These are phyloP conservation scores for Arthromyces matolae DNA, from an alignment of 768 basidiomycete genomes.

Conservation along the genomic window DNA sequence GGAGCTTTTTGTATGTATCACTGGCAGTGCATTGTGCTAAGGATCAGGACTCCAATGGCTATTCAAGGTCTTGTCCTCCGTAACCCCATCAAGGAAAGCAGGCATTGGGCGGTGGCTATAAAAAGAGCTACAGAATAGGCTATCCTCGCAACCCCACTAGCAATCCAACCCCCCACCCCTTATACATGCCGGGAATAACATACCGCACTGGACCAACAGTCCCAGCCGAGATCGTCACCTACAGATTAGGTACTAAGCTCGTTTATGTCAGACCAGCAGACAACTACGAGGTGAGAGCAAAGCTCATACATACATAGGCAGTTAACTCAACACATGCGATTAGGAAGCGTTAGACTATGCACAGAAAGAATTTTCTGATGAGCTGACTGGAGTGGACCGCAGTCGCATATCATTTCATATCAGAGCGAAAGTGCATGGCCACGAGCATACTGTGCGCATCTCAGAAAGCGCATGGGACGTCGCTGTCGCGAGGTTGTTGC, in stretches of 20 bases:
- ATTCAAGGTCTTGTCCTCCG: too few species aligned
- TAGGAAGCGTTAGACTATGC: constrained; percentile 51
- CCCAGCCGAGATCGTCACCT: constrained; percentile 47
- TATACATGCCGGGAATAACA: constrained; percentile 19
- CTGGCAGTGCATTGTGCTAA: too few species aligned
- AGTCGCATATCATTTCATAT: constrained; percentile 44
- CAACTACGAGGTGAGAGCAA: constrained; percentile 38
- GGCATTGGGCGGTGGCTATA: too few species aligned
- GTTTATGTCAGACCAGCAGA: constrained; percentile 48
- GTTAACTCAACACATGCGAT: neutral
- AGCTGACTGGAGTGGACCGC: constrained; percentile 34
- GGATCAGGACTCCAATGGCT: too few species aligned
- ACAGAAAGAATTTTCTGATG: constrained; percentile 43
- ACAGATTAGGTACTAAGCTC: constrained; percentile 38
- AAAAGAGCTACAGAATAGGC: too few species aligned
- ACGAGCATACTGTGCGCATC: constrained; percentile 40
- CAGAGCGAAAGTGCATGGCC: constrained; percentile 27
- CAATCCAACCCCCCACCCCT: too few species aligned
- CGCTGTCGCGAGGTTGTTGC: constrained; percentile 35
- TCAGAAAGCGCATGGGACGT: constrained; percentile 49
- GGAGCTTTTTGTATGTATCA: too few species aligned
- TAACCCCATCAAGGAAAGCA: too few species aligned
- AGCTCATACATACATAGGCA: neutral
- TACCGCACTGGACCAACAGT: constrained; percentile 20
- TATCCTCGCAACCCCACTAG: too few species aligned